A percentile compares a stretch with the other conserved stretches of the same genome.
Conservation (phyloP, 345 rosid genomes). For the Schrenkiella parvula region DNA sequence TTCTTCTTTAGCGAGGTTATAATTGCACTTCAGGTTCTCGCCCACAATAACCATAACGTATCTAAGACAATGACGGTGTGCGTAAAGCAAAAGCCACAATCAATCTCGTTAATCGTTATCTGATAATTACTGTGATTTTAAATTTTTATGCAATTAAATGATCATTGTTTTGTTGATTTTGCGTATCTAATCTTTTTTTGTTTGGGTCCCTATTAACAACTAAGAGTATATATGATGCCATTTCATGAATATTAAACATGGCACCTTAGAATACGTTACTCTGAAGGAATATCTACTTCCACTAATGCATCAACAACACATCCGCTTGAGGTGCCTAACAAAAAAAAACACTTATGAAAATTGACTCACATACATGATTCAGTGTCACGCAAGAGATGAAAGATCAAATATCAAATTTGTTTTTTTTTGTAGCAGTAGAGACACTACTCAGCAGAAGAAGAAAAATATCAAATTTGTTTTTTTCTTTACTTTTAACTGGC, state of each 20-base stretch:
- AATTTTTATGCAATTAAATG: not conserved
- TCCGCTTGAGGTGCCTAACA: not conserved
- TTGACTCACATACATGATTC: not conserved
- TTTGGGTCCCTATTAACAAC: not conserved
- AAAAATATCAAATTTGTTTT: no score
- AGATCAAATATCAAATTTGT: no score
- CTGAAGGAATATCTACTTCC: no score
- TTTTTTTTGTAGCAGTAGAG: no score
- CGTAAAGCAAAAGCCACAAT: conserved; percentile 18
- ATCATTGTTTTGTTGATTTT: not conserved
- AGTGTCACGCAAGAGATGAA: not conserved
- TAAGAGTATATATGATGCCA: not conserved
- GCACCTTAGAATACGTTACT: not conserved
- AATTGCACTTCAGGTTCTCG: not conserved
- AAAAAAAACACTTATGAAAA: not conserved
- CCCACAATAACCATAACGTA: conserved; percentile 6
- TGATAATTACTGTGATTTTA: not conserved
- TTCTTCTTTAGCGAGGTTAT: not conserved
- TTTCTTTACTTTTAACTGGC: no score
- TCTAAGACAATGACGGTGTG: conserved; percentile 10
- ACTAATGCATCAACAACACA: no score
- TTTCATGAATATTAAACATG: not conserved
- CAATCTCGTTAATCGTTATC: not conserved
- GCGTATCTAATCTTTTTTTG: not conserved
- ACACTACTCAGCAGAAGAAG: no score